Evolutionary conservation across 306 rosid genomes (phyloP).

Genomic region (Quercus gilva): DNA sequence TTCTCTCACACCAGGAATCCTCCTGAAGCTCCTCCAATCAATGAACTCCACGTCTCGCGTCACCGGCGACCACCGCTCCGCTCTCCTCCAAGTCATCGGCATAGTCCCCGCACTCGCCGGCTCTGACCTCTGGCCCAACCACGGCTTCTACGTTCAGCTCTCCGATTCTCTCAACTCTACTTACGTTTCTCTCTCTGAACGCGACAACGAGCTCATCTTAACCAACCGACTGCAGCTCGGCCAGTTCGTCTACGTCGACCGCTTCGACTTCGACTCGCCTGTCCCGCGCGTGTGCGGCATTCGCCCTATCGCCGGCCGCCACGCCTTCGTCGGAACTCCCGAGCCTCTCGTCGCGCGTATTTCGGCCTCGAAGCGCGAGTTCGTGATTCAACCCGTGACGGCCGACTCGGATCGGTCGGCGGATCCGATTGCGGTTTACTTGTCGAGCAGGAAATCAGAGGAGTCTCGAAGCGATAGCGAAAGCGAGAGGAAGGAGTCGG

Average conservation of each 20-base stretch:
- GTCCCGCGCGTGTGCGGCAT: constrained; percentile 63
- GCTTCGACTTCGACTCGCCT: constrained; percentile 71
- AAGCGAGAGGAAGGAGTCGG: constrained; percentile 1
- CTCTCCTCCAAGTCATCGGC: constrained; percentile 88
- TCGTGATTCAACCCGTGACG: constrained; percentile 70
- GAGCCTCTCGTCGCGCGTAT: constrained; percentile 69
- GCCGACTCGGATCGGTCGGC: constrained; percentile 58
- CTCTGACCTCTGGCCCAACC: constrained; percentile 82
- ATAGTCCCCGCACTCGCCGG: constrained; percentile 90
- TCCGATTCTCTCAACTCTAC: constrained; percentile 94
- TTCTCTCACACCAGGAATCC: constrained; percentile 78
- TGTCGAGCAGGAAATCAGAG: constrained; percentile 39
- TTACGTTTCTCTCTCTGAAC: constrained; percentile 79
- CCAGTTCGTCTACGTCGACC: constrained; percentile 79
- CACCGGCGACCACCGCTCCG: constrained; percentile 97
- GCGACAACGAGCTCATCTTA: constrained; percentile 79
- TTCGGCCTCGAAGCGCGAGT: constrained; percentile 52
- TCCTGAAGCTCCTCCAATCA: constrained; percentile 73
- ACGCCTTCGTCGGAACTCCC: constrained; percentile 65
- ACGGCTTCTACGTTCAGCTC: constrained; percentile 88
- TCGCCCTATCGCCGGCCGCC: constrained; percentile 84
- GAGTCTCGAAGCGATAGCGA: constrained; percentile 5
- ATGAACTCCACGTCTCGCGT: constrained; percentile 83
- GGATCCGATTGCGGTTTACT: constrained; percentile 61
- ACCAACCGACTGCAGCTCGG: constrained; percentile 85